Base-by-base conservation (phyloP, 164 flowering plant species). In the Magnolia sinica region DNA sequence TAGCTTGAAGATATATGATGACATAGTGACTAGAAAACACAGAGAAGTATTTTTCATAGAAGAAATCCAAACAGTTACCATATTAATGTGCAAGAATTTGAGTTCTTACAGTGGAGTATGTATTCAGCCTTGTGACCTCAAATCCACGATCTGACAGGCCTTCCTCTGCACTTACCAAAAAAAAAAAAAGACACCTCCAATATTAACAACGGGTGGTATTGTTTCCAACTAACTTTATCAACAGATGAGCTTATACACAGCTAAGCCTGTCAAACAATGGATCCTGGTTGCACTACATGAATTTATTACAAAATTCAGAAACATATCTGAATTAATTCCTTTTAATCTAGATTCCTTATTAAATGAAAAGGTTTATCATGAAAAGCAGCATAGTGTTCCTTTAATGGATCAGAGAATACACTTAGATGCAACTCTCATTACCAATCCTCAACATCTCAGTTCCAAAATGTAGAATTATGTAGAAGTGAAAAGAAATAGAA, bases 91-190 rank as follows among this genome's bases (percentile, higher is more conserved):
- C 3, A 37, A 22, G 50, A 64, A 6, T 13, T 1, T 7, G 13
- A 23, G 22, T 10, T 74, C 69, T 80, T 89, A 95, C 98, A 81
- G 98, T 96, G 55, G 96, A 89, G 82, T 96, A 96, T 18, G 98
- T 90, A 77, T 96, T 94, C 37, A 94, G 85, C 85, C 99, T 87
- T 52, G 88, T 87, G 74, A 96, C 95, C 83, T 89, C 87, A 88
- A 94, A 96, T 79, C 96, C 99, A 77, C 97, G 97, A 71, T 71
- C 79, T 27, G 88, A 83, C 51, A 96, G 84, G 68, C 96, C 93
- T 79, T 88, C 93, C 83, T 91, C 99, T 96, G 92, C 81, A 87
- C 77, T 27, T 37, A 37, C 45, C 45, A 37, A 37, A 37, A 37
- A 37, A 80, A 16, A 55, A 55, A 11, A 8, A 11, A 55, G 19